Evolutionary conservation across 441 rosid genomes (phyloP), one percentile per base, ranked within the genome.

Genomic region (Caryocar brasiliense): DNA sequence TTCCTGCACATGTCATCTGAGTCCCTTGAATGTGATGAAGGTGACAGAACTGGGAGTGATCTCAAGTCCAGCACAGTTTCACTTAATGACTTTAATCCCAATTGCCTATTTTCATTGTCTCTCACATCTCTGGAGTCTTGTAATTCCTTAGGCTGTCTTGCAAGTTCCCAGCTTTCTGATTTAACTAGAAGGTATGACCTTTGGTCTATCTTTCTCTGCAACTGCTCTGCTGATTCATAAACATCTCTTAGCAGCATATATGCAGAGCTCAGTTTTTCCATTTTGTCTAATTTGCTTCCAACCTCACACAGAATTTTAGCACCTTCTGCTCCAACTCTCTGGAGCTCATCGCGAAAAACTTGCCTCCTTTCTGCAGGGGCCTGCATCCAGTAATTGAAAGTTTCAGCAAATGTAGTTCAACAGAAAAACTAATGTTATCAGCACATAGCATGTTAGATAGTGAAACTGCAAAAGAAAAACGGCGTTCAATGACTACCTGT

Each of bases 161-260:
- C 67, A 38, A 82, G 76, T 46, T 79, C 81, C 89, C 89, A 82
- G 3, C 61, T 59, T 49, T 55, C 65, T 1, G 89, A 71, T 47
- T 70, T 76, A 23, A 82, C 81, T n/a, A 79, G 57, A 3, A 75
- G 61, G 71, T 77, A 77, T 1, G 90, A 79, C 28, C 42, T 75
- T 7, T 59, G 56, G 70, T 82, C 91, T 42, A 82, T 70, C 58
- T 73, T 77, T 51, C 63, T 63, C 15, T 80, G 90, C 34, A 82
- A 56, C 20, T 71, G 68, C 42, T 75, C 90, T 0, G 84, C 91
- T 49, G 91, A 84, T 61, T 71, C 79, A 3, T 77, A 84, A 21
- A 70, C 71, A 51, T 67, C 71, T 40, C 56, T 25, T 36, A 80
- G 82, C 23, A 80, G 82, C 23, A 73, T 65, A 64, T 73, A 79